phyloP scores from a whole-genome alignment of 257 asterid genomes.

The Przewalskia tangutica region DNA sequence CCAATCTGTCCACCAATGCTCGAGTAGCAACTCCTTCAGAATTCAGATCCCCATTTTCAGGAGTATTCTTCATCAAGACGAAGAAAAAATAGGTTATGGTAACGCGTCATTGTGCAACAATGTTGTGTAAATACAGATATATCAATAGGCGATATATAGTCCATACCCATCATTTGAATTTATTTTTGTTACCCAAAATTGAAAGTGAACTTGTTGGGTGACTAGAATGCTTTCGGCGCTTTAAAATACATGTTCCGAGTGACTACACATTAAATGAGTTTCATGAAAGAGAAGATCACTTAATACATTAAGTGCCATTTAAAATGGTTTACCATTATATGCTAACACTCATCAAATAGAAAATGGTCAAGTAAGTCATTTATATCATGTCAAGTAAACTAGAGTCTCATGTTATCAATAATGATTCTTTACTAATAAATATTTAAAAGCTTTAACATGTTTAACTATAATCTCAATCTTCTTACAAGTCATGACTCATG shows the following conservation, averaged over 20 bases:
- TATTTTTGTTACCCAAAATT: not conserved
- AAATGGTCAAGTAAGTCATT: not conserved
- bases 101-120: not conserved
- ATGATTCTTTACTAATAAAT: not conserved
- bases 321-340: not conserved
- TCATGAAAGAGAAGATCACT: not conserved
- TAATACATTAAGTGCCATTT: not conserved
- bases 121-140: not conserved
- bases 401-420: not conserved
- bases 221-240: not conserved
- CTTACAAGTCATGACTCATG: not conserved
- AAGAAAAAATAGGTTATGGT: not conserved
- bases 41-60: constrained; percentile 34
- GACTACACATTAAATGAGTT: not conserved
- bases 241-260: not conserved
- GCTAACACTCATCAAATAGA: not conserved
- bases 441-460: not conserved
- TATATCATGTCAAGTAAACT: not conserved
- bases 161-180: not conserved
- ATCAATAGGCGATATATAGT: not conserved
- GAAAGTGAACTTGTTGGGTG: not conserved
- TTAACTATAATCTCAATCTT: not conserved
- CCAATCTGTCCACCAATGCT: constrained; percentile 39
- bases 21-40: constrained; percentile 34
- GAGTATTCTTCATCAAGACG: constrained; percentile 30